Conservation (phyloP, 2,329 filamentous ascomycete species). For the Pseudopithomyces chartarum region DNA sequence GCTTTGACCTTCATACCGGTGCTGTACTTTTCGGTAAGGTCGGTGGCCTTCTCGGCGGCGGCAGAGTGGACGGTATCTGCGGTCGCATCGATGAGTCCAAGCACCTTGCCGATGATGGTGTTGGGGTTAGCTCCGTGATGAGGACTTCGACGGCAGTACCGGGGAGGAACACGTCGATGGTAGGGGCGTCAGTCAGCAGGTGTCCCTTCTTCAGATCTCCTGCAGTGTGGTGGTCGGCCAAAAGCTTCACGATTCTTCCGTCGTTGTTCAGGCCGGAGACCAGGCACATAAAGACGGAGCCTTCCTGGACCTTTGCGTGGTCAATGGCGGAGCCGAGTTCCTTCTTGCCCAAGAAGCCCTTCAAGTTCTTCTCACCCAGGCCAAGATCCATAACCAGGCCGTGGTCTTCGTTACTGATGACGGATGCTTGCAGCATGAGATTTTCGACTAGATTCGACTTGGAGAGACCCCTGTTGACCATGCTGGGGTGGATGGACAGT, state of each 20-base stretch:
- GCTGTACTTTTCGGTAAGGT: constrained; percentile 79
- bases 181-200: constrained; percentile 76
- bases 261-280: constrained; percentile 76
- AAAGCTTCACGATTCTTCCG: constrained; percentile 85
- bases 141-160: constrained; percentile 89
- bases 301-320: constrained; percentile 75
- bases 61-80: constrained; percentile 91
- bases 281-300: constrained; percentile 82
- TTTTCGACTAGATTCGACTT: constrained; percentile 76
- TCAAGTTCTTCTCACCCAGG: constrained; percentile 68
- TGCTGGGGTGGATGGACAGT: constrained; percentile 78
- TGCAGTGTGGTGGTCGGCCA: constrained; percentile 71
- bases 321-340: constrained; percentile 73
- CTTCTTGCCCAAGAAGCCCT: constrained; percentile 84
- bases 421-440: constrained; percentile 81
- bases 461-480: constrained; percentile 76
- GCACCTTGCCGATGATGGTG: constrained; percentile 86
- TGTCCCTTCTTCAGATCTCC: constrained; percentile 69
- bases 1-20: constrained; percentile 83
- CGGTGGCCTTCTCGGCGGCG: constrained; percentile 68
- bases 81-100: constrained; percentile 89
- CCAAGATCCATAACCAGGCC: constrained; percentile 93
- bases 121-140: constrained; percentile 73
- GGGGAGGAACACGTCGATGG: constrained; percentile 86
- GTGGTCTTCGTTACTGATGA: constrained; percentile 93